Base-by-base conservation (phyloP, 441 rosid species). In the Croton setiger region DNA sequence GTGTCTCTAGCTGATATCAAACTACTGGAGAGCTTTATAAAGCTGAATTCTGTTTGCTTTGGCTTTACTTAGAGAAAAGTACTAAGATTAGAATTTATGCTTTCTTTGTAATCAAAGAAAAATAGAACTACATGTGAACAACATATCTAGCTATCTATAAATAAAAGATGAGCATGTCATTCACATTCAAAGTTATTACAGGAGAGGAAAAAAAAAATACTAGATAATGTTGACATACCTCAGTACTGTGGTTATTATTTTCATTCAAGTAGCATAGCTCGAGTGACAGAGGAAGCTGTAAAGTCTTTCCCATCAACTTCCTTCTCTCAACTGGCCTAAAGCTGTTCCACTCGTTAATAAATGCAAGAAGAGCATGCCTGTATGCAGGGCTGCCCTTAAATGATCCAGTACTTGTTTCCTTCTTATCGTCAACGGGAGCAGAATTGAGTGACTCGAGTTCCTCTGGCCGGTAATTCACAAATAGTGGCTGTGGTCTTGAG, bases 181-280 rank as follows among this genome's bases (percentile, higher is more conserved):
- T 53, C 17, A 59, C 37, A 39, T 58, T 21, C 53, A 36, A 12
- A 31, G 48, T 47, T 37, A 39, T 31, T n/a, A 56, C 66, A 36
- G 48, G 37, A 41, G 36, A 47, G 35, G 44, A 17, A 4, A 61
- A 27, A 67, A 53, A 27, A n/a, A n/a, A n/a, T n/a, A 61, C 47
- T 51, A 18, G 64, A 23, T 45, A 49, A 21, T 55, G 45, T 12
- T 43, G 43, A 66, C 82, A 71, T 86, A 94, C 98, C 91, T 76
- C 82, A 27, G 57, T 66, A 72, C 72, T 81, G 83, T 92, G 98
- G 79, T 81, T 87, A 67, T 65, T 73, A 68, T 81, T 88, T 87
- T 90, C 99, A 73, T 83, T 87, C 85, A 92, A 87, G 88, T 80
- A 88, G 81, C 93, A 89, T 68, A 95, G 76, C 83, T 92, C 99